Percentiles rank a stretch among this genome's conserved stretches.
phyloP scores from a whole-genome alignment of 2,329 filamentous ascomycete species.

The Colletotrichum sp. region DNA sequence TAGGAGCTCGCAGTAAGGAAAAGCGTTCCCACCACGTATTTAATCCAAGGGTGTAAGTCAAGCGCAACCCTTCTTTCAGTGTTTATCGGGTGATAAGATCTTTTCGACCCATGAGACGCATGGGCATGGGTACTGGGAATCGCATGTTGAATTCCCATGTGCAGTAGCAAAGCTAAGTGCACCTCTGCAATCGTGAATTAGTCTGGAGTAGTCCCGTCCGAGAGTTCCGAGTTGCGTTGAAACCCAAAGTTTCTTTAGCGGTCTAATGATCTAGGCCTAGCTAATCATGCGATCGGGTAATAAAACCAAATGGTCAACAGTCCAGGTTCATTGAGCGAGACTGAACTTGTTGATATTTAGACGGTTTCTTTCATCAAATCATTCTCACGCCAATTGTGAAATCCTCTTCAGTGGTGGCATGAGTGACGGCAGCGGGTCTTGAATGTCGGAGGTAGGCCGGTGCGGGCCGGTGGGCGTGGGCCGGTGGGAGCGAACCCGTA shows the following conservation, averaged over 20 bases:
- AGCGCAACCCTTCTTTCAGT: background rate
- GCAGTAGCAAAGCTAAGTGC: background rate
- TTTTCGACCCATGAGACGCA: background rate
- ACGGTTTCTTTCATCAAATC: rapidly evolving
- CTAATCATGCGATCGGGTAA: background rate
- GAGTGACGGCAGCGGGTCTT: background rate
- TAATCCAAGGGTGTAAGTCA: background rate
- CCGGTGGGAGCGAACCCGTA: rapidly evolving
- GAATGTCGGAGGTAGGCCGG: background rate
- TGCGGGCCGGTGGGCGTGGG: background rate
- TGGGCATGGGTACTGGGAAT: background rate
- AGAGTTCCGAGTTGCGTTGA: background rate
- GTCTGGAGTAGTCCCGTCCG: background rate
- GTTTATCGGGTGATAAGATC: background rate
- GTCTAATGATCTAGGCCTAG: background rate
- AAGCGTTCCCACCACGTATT: background rate
- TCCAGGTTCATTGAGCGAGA: background rate
- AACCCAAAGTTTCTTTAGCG: background rate
- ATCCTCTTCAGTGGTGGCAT: rapidly evolving
- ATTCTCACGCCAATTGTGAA: rapidly evolving
- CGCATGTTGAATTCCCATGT: background rate
- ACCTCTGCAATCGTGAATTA: background rate
- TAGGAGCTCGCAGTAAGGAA: rapidly evolving
- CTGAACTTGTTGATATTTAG: rapidly evolving
- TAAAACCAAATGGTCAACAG: background rate